Conservation (phyloP, 2,329 filamentous ascomycete species). For the Microdochium nivale region DNA sequence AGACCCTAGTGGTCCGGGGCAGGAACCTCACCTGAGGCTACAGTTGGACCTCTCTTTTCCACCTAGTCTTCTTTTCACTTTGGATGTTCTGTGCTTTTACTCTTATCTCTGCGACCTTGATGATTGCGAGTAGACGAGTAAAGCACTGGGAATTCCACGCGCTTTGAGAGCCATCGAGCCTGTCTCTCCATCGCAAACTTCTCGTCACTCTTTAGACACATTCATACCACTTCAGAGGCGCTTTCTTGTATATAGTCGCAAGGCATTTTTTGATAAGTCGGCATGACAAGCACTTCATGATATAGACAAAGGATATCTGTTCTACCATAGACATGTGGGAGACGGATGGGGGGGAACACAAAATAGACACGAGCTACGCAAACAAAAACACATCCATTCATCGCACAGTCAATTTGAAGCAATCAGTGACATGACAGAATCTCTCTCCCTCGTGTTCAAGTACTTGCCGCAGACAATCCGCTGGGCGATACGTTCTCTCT, state of each 20-base stretch:
- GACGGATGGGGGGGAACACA: no score
- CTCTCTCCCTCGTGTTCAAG: no score
- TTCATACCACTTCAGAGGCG: not conserved
- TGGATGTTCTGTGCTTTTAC: not conserved
- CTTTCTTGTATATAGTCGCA: conserved; percentile 1
- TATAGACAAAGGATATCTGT: no score
- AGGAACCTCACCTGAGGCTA: not conserved
- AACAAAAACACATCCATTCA: no score
- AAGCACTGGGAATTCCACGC: not conserved
- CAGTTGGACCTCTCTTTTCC: not conserved
- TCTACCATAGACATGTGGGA: no score
- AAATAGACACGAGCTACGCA: no score
- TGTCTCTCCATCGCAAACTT: not conserved
- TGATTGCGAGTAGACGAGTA: not conserved
- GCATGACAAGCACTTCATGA: no score
- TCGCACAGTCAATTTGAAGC: no score
- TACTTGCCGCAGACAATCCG: no score
- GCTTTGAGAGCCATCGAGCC: not conserved
- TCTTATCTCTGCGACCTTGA: not conserved
- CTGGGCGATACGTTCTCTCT: no score
- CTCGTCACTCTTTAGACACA: not conserved
- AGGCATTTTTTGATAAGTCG: not conserved
- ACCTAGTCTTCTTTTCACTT: not conserved
- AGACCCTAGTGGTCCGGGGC: not conserved
- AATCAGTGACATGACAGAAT: no score